phyloP scores from a whole-genome alignment of 2,329 filamentous ascomycete species.

The Pseudogymnoascus sp. region DNA sequence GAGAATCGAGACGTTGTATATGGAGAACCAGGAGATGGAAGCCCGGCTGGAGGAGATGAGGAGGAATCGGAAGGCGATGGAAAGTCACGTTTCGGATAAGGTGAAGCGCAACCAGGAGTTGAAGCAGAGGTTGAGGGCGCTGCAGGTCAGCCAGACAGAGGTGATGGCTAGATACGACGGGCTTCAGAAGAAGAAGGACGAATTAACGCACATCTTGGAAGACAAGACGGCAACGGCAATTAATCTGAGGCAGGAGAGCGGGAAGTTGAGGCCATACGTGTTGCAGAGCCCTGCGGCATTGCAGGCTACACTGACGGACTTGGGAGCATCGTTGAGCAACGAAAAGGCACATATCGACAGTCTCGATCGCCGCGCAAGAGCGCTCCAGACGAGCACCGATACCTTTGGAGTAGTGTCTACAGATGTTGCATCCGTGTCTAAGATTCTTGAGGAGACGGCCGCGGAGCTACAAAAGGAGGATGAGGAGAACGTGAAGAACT shows the following conservation, averaged over 20 bases:
- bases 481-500: constrained; percentile 73
- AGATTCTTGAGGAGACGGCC: constrained; percentile 79
- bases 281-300: constrained; percentile 78
- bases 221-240: constrained; percentile 63
- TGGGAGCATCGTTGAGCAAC: constrained; percentile 66
- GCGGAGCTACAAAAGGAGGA: constrained; percentile 84
- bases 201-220: constrained; percentile 64
- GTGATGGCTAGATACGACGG: constrained; percentile 77
- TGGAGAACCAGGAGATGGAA: constrained; percentile 82
- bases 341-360: constrained; percentile 82
- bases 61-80: constrained; percentile 69
- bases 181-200: constrained; percentile 69
- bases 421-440: constrained; percentile 82
- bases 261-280: constrained; percentile 85
- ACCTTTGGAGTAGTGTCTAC: constrained; percentile 76
- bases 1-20: constrained; percentile 76
- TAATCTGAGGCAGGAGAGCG: constrained; percentile 70
- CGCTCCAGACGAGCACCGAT: constrained; percentile 83
- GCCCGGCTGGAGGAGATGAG: constrained; percentile 71
- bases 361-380: constrained; percentile 78
- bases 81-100: constrained; percentile 76
- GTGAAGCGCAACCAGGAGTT: constrained; percentile 78
- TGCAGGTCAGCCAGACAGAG: constrained; percentile 73
- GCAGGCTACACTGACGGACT: constrained; percentile 71
- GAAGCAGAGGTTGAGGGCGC: constrained; percentile 70